Conservation (phyloP, 257 asterid species). For the Haberlea rhodopensis region DNA sequence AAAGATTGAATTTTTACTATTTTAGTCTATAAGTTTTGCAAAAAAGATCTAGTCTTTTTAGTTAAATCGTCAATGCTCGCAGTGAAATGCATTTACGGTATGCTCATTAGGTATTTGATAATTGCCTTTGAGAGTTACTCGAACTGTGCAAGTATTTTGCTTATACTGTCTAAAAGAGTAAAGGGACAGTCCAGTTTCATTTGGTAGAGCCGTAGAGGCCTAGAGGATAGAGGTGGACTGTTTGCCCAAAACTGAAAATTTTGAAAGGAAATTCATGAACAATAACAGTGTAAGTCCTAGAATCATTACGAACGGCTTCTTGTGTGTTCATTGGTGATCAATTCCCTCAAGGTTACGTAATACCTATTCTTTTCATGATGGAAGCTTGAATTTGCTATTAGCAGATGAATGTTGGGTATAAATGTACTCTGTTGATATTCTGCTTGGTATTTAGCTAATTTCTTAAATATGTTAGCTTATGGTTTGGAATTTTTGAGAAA, state of each 20-base stretch:
- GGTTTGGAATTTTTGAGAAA: background rate
- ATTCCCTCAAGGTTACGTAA: background rate
- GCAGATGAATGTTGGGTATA: background rate
- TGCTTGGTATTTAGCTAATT: background rate
- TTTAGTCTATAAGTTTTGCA: background rate
- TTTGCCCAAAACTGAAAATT: background rate
- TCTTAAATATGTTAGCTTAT: background rate
- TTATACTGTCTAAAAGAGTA: background rate
- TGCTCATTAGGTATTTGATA: conserved; percentile 36
- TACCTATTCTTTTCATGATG: background rate
- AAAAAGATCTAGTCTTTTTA: background rate
- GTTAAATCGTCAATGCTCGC: conserved; percentile 2
- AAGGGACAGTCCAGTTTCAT: background rate
- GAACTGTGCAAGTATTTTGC: background rate
- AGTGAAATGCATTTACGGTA: conserved; percentile 5
- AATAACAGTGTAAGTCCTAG: background rate
- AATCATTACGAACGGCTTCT: background rate
- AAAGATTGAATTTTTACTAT: background rate
- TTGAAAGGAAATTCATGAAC: background rate
- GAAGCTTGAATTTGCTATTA: background rate
- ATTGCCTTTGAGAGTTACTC: conserved; percentile 23
- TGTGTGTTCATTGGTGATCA: background rate
- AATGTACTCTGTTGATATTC: background rate
- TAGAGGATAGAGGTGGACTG: background rate
- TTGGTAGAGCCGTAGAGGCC: background rate